A percentile compares a stretch with the other conserved stretches of the same genome.
phyloP scores from a whole-genome alignment of 2,329 filamentous ascomycete species.

The Sporothrix euskadiensis region DNA sequence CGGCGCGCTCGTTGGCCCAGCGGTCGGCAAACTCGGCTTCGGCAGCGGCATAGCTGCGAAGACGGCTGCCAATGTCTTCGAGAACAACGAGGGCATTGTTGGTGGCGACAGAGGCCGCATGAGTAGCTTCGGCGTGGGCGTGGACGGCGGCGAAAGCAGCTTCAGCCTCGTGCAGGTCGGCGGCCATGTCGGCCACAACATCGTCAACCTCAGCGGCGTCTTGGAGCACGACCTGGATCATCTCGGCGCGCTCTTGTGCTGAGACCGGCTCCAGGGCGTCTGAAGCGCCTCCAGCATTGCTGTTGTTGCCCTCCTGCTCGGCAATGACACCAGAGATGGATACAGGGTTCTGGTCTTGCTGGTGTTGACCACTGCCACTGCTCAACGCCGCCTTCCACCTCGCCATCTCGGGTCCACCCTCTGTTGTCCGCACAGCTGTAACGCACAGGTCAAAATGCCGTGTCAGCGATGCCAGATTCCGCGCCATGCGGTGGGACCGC shows the following conservation, averaged over 20 bases:
- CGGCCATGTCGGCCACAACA: conserved; percentile 69
- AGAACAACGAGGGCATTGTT: conserved; percentile 65
- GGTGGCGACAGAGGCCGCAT: conserved; percentile 58
- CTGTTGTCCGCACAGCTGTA: conserved; percentile 85
- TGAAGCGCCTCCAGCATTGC: conserved; percentile 39
- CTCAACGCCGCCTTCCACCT: conserved; percentile 61
- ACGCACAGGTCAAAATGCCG: conserved; percentile 92
- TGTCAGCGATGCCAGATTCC: conserved; percentile 75
- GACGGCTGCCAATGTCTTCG: conserved; percentile 64
- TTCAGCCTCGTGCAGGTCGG: conserved; percentile 77
- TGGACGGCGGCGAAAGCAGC: conserved; percentile 63
- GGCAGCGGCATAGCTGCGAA: conserved; percentile 65
- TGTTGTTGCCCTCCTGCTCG: conserved; percentile 49
- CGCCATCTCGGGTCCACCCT: conserved; percentile 71
- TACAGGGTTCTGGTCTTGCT: conserved; percentile 43
- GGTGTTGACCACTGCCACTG: conserved; percentile 46
- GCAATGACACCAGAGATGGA: conserved; percentile 68
- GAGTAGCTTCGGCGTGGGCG: conserved; percentile 60
- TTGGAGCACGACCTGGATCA: conserved; percentile 75
- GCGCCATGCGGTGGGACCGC: conserved; percentile 80
- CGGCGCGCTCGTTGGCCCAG: conserved; percentile 74
- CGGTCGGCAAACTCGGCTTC: conserved; percentile 62
- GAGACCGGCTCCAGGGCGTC: conserved; percentile 71
- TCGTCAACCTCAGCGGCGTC: conserved; percentile 69
- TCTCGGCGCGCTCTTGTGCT: conserved; percentile 74